A percentile compares a stretch with the other conserved stretches of the same genome.
These are phyloP conservation scores for Auriscalpium vulgare DNA, from an alignment of 768 basidiomycete species.

Conservation along the genomic window DNA sequence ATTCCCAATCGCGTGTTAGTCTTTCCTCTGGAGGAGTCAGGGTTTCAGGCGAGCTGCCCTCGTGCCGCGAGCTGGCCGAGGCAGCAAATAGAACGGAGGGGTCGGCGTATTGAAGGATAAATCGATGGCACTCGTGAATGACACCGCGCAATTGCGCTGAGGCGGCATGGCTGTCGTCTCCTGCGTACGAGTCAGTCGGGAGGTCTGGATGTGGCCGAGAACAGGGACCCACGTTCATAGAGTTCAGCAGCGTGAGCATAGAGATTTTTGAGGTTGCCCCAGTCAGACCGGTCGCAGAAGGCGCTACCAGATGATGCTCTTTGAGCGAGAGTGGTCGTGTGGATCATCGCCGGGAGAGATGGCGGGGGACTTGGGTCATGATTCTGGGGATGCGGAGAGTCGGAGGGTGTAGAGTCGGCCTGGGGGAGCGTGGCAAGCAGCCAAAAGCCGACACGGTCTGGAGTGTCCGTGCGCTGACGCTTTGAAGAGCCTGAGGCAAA, in stretches of 20 bases:
- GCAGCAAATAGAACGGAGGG: constrained; percentile 39
- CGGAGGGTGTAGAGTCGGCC: neutral
- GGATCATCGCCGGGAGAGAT: neutral
- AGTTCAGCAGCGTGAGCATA: constrained; percentile 48
- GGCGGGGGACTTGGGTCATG: neutral
- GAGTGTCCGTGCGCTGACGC: constrained; percentile 20
- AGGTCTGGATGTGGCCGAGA: constrained; percentile 3
- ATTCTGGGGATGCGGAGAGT: neutral
- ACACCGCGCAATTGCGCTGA: constrained; percentile 52
- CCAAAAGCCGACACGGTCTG: constrained; percentile 12
- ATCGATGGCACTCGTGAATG: constrained; percentile 62
- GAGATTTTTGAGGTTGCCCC: constrained; percentile 61
- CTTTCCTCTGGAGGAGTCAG: constrained; percentile 21
- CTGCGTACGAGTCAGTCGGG: neutral
- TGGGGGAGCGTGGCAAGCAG: constrained; percentile 5
- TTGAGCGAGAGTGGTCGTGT: constrained; percentile 12
- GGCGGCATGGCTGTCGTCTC: constrained; percentile 40
- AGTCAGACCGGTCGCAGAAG: constrained; percentile 37
- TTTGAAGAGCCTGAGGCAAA: constrained; percentile 12
- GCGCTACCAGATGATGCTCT: neutral
- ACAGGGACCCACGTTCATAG: constrained; percentile 43
- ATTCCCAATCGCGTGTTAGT: constrained; percentile 16
- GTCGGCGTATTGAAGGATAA: constrained; percentile 45
- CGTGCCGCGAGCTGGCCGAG: constrained; percentile 1
- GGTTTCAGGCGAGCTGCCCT: constrained; percentile 12